phyloP scores from a whole-genome alignment of 331 rosid genomes.

The Telfairia occidentalis region DNA sequence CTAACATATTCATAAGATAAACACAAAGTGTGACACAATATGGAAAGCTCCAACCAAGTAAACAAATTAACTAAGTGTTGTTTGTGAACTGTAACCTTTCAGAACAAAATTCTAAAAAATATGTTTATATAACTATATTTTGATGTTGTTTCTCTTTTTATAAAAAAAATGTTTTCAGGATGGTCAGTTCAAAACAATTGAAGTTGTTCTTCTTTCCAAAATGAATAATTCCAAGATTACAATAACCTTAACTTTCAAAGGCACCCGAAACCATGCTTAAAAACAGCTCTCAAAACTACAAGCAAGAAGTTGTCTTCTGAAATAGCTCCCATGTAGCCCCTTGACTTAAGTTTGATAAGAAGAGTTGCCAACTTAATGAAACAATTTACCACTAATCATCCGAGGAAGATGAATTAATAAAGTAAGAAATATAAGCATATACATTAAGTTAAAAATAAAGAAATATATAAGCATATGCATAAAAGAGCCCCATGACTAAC shows the following conservation, averaged over 20 bases:
- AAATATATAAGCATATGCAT: background rate
- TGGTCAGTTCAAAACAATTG: background rate
- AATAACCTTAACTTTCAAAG: background rate
- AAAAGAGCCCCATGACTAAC: background rate
- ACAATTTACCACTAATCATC: background rate
- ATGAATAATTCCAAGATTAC: background rate
- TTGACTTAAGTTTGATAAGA: background rate
- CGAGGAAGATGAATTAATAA: background rate
- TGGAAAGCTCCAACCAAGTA: background rate
- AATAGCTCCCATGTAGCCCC: background rate
- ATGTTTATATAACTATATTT: background rate
- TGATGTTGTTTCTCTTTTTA: background rate
- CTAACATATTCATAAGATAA: background rate
- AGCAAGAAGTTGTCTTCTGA: background rate
- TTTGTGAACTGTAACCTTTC: background rate
- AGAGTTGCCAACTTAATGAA: background rate
- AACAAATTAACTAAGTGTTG: background rate
- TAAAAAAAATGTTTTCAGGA: background rate
- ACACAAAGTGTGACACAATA: background rate
- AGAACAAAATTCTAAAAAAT: background rate
- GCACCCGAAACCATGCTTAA: background rate
- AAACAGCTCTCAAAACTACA: background rate
- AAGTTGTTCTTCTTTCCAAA: background rate
- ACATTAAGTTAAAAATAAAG: background rate
- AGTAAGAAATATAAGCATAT: background rate